These are phyloP conservation scores for Aureobasidium leucospermi DNA, from an alignment of 2,329 filamentous ascomycete genomes.

Conservation along the genomic window DNA sequence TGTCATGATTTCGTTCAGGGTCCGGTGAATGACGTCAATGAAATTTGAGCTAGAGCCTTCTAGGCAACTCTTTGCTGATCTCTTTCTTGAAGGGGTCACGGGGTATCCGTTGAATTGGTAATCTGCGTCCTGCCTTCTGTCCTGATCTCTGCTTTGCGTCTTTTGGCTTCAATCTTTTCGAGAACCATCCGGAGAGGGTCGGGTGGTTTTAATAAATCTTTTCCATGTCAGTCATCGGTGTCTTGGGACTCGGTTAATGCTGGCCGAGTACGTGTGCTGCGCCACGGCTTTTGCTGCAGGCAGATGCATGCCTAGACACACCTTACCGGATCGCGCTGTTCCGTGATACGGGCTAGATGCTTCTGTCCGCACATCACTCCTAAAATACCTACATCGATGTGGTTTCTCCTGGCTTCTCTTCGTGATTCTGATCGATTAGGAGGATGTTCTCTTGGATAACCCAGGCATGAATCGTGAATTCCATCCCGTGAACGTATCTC, in stretches of 20 bases:
- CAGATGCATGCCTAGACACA: slow-evolving; percentile 5
- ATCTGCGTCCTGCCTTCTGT: background rate
- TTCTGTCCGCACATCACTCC: slow-evolving; percentile 2
- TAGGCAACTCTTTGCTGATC: slow-evolving; percentile 4
- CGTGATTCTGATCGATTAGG: background rate
- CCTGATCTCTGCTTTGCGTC: background rate
- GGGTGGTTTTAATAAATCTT: background rate
- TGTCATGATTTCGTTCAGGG: slow-evolving; percentile 1
- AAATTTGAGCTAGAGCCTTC: background rate
- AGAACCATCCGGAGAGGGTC: background rate
- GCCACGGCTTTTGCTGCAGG: slow-evolving; percentile 1
- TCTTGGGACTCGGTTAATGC: slow-evolving; percentile 1
- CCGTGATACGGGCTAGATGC: background rate
- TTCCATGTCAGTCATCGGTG: background rate
- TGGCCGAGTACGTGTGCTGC: slow-evolving; percentile 3
- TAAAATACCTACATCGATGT: background rate
- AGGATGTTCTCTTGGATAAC: background rate
- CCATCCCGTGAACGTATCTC: background rate
- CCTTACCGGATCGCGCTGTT: slow-evolving; percentile 5
- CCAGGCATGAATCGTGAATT: background rate
- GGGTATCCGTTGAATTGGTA: slow-evolving; percentile 9
- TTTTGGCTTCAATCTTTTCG: background rate
- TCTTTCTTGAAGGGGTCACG: background rate
- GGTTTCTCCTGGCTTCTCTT: background rate
- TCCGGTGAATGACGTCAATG: background rate